A percentile compares a stretch with the other conserved stretches of the same genome.
These are phyloP conservation scores for Ophiostoma sp. DNA, from an alignment of 2,329 filamentous ascomycete species.

Conservation along the genomic window DNA sequence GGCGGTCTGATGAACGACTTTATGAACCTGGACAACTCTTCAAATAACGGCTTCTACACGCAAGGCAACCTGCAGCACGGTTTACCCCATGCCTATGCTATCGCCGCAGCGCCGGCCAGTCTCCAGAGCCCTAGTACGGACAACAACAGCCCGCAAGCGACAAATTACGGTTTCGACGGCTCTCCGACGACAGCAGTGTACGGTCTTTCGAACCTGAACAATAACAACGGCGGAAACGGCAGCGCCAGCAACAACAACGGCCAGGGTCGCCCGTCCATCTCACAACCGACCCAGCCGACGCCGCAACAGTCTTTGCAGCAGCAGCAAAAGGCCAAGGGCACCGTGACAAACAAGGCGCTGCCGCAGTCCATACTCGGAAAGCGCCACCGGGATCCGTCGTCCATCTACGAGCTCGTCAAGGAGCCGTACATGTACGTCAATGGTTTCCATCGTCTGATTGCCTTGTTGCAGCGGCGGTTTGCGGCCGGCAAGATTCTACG, in stretches of 20 bases:
- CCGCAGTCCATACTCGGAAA: constrained; percentile 58
- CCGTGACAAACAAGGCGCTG: constrained; percentile 42
- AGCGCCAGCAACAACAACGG: constrained; percentile 21
- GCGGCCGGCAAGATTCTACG: constrained; percentile 72
- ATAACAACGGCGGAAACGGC: constrained; percentile 6
- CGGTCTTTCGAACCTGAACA: constrained; percentile 20
- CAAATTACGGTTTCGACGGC: constrained; percentile 54
- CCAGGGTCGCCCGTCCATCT: constrained; percentile 22
- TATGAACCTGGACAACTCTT: constrained; percentile 52
- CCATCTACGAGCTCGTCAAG: constrained; percentile 85
- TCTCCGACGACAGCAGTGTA: constrained; percentile 50
- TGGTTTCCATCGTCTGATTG: constrained; percentile 85
- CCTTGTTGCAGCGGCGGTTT: constrained; percentile 76
- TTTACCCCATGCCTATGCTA: constrained; percentile 64
- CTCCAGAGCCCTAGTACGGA: constrained; percentile 66
- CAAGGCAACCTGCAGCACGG: constrained; percentile 63
- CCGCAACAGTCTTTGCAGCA: constrained; percentile 22
- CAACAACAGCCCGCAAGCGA: constrained; percentile 60
- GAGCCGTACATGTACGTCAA: constrained; percentile 89
- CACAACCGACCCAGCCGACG: constrained; percentile 19
- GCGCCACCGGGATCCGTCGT: constrained; percentile 70
- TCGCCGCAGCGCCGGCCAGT: constrained; percentile 62
- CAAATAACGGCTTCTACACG: constrained; percentile 48
- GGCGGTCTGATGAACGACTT: constrained; percentile 53
- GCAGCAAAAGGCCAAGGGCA: constrained; percentile 47